A percentile compares a stretch with the other conserved stretches of the same genome.
phyloP scores from a whole-genome alignment of 2,329 filamentous ascomycete genomes.

The Aspergillus japonicus region DNA sequence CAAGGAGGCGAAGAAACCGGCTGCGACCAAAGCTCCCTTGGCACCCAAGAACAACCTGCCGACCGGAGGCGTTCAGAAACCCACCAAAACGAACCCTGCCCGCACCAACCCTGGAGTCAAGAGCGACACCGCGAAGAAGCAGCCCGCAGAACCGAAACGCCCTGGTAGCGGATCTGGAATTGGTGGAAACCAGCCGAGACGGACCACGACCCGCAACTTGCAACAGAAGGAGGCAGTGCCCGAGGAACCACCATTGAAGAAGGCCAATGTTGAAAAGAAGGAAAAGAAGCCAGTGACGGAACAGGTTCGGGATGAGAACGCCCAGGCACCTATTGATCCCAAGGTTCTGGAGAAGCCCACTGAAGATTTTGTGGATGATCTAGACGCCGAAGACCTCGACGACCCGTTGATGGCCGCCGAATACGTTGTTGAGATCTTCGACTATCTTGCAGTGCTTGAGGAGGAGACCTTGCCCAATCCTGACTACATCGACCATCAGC shows the following conservation, averaged over 20 bases:
- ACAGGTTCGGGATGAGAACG: constrained; percentile 34
- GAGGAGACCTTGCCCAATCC: constrained; percentile 78
- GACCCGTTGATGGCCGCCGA: constrained; percentile 98
- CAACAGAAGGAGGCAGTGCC: constrained; percentile 59
- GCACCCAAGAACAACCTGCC: constrained; percentile 76
- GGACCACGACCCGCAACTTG: constrained; percentile 53
- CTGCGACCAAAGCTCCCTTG: constrained; percentile 62
- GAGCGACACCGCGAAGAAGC: constrained; percentile 63
- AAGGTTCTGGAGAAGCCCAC: constrained; percentile 43
- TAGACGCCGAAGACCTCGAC: constrained; percentile 84
- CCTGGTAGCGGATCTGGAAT: constrained; percentile 70
- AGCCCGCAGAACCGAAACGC: constrained; percentile 64
- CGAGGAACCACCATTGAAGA: constrained; percentile 68
- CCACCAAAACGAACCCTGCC: constrained; percentile 58
- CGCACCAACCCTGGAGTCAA: constrained; percentile 66
- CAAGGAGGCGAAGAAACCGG: constrained; percentile 72
- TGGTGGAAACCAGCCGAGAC: constrained; percentile 66
- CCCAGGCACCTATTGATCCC: constrained; percentile 30
- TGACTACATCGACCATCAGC: constrained; percentile 92
- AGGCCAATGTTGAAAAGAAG: constrained; percentile 57
- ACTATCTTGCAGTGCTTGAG: constrained; percentile 88
- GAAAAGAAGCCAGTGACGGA: constrained; percentile 26
- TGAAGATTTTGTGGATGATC: constrained; percentile 50
- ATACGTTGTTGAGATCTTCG: constrained; percentile 95
- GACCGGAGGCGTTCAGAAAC: constrained; percentile 78